Evolutionary conservation across 2,329 filamentous ascomycete species (phyloP).

Genomic region (Colletotrichum brevisporum): DNA sequence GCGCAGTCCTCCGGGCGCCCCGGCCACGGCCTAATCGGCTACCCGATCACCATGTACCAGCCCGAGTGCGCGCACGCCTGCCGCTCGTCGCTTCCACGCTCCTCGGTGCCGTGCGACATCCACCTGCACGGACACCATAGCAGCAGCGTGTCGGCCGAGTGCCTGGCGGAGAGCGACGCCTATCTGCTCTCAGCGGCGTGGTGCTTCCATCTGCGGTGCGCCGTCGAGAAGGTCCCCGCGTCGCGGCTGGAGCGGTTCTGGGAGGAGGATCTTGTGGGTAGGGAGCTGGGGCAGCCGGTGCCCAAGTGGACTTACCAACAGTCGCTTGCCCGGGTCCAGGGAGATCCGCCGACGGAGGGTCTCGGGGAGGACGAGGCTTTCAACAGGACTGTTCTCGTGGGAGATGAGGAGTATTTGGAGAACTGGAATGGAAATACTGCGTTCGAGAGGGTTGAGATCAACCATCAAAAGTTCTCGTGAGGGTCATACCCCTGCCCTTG

Average conservation of each 20-base stretch:
- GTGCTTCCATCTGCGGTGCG: slow-evolving; percentile 46
- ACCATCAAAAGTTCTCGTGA: not conserved
- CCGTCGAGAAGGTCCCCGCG: slow-evolving; percentile 28
- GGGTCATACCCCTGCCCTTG: not conserved
- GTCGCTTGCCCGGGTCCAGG: slow-evolving; percentile 20
- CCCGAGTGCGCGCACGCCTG: slow-evolving; percentile 54
- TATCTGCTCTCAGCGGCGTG: slow-evolving; percentile 45
- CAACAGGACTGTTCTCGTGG: slow-evolving; percentile 48
- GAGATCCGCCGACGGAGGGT: slow-evolving; percentile 12
- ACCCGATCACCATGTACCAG: slow-evolving; percentile 46
- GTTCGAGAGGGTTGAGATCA: slow-evolving; percentile 20
- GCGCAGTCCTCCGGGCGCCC: slow-evolving; percentile 3
- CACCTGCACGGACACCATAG: not conserved
- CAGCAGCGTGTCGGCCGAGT: slow-evolving; percentile 12
- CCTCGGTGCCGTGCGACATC: slow-evolving; percentile 21
- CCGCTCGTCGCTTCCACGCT: slow-evolving; percentile 47
- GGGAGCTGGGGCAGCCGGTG: slow-evolving; percentile 30
- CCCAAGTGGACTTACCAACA: slow-evolving; percentile 38
- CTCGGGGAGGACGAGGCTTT: slow-evolving; percentile 61
- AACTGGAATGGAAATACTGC: slow-evolving; percentile 30
- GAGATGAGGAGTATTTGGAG: slow-evolving; percentile 21
- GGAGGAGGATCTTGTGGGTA: slow-evolving; percentile 39
- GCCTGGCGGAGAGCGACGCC: slow-evolving; percentile 45
- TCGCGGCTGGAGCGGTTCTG: slow-evolving; percentile 43
- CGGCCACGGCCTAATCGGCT: slow-evolving; percentile 11